phyloP scores from a whole-genome alignment of 805 yeast genomes.

The Ogataea allantospora region DNA sequence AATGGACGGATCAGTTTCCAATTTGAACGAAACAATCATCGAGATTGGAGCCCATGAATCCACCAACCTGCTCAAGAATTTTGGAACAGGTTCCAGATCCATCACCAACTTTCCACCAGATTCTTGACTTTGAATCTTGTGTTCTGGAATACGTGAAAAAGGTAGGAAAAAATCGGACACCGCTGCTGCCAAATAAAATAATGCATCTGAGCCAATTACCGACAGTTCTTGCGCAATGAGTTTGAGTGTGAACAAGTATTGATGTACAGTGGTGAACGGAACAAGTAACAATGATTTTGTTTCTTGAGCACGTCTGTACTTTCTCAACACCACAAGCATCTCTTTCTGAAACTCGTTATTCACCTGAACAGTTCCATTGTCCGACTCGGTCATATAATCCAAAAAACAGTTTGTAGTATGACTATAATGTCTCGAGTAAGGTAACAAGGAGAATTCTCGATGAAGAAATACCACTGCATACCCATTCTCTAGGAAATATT shows the following conservation, averaged over 20 bases:
- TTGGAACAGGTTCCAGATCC: slow-evolving; percentile 93
- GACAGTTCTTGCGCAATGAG: slow-evolving; percentile 61
- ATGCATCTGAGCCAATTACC: slow-evolving; percentile 51
- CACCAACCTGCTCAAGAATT: slow-evolving; percentile 81
- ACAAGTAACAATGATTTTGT: slow-evolving; percentile 58
- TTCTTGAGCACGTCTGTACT: slow-evolving; percentile 50
- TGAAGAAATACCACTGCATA: slow-evolving; percentile 93
- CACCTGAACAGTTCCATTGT: slow-evolving; percentile 56
- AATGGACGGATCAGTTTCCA: slow-evolving; percentile 80
- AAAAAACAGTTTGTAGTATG: slow-evolving; percentile 82
- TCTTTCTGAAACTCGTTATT: slow-evolving; percentile 56
- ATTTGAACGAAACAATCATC: slow-evolving; percentile 89
- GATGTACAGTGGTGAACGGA: slow-evolving; percentile 94
- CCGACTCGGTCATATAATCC: slow-evolving; percentile 65
- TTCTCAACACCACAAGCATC: slow-evolving; percentile 58
- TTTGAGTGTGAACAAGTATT: slow-evolving; percentile 82
- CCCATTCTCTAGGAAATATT: slow-evolving; percentile 77
- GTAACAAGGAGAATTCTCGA: slow-evolving; percentile 86
- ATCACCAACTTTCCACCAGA: slow-evolving; percentile 72
- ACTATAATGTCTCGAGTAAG: slow-evolving; percentile 87
- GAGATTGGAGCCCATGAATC: slow-evolving; percentile 95
- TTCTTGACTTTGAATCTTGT: slow-evolving; percentile 85
- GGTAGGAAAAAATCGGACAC: slow-evolving; percentile 97
- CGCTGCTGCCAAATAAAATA: slow-evolving; percentile 94
- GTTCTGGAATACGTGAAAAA: slow-evolving; percentile 79